Evolutionary conservation across 2,329 filamentous ascomycete genomes (phyloP).

Genomic region (Pestalotiopsis sp.): DNA sequence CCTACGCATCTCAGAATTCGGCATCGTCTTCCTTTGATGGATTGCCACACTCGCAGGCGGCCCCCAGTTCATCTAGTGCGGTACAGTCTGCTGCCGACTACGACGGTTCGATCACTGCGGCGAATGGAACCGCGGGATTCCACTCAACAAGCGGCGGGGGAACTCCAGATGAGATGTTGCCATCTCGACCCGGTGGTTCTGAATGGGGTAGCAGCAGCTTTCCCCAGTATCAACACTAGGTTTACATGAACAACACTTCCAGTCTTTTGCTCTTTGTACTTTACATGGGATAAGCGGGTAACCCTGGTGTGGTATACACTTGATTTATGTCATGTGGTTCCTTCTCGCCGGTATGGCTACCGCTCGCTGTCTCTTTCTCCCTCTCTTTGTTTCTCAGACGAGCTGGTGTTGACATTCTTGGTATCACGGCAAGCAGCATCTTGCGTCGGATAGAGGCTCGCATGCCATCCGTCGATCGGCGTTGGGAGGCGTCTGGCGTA

Average conservation of each 20-base stretch:
- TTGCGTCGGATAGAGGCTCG: too few species aligned
- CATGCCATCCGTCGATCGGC: too few species aligned
- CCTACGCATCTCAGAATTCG: not conserved
- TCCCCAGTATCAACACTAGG: not conserved
- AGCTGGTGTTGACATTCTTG: too few species aligned
- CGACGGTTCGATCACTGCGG: not conserved
- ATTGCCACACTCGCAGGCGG: conserved; percentile 3
- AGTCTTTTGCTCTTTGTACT: not conserved
- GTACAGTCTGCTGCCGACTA: not conserved
- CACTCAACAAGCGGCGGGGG: conserved; percentile 1
- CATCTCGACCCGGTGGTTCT: not conserved
- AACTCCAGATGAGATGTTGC: conserved; percentile 1
- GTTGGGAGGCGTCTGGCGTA: too few species aligned
- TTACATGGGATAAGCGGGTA: too few species aligned
- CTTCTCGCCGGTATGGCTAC: too few species aligned
- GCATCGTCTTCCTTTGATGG: conserved; percentile 4
- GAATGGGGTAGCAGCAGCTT: conserved; percentile 5
- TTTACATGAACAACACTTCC: not conserved
- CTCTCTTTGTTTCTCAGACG: too few species aligned
- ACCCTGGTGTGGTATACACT: too few species aligned
- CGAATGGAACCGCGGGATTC: conserved; percentile 4
- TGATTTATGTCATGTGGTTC: too few species aligned
- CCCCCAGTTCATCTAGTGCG: not conserved
- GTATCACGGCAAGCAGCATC: too few species aligned
- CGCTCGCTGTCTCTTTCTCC: too few species aligned